Base-by-base conservation (phyloP, 2,329 filamentous ascomycete genomes). In the Thelonectria discophora region DNA sequence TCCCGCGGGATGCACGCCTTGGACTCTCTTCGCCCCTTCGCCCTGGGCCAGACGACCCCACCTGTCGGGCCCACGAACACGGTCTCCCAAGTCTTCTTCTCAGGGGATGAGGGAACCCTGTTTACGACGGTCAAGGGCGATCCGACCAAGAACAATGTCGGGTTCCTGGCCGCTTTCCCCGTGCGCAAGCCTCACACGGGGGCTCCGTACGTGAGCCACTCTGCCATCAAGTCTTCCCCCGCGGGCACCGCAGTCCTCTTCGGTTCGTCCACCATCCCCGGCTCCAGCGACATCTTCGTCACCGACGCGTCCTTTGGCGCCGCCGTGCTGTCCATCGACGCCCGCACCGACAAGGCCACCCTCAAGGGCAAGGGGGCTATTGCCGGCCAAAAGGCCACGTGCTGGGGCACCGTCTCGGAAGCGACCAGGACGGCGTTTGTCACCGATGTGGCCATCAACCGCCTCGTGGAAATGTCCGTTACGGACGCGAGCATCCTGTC, bases 101-200 rank as follows among this genome's bases (percentile, higher is more conserved):
- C 84, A 1, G 73, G 73, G 0, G 85, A 89, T 54, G 80, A 85
- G 63, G 75, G 71, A 0, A 79, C 74, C 2, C 75, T 90, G 0
- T 80, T 84, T 52, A 79, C 83, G 0, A 87, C 84, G 1, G 85
- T 89, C 42, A 90, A 90, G 73, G 87, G 87, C 1, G 79, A 88
- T 56, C 84, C 84, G 0, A 66, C 77, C 0, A 74, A 73, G 5
- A 86, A 86, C 70, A 86, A 83, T 54, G 84, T 81, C 0, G 86
- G 87, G 0, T 89, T 86, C 66, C 60, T 89, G 11, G 82, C 83
- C 0, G 73, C 79, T 0, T 87, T 86, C 62, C 65, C 80, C 0
- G 79, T 88, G 0, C 45, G 12, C 8, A 45, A 69, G n/a, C 50
- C 21, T 64, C 64, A 57, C 67, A 74, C 49, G 15, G 6, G n/a